A percentile compares a stretch with the other conserved stretches of the same genome.
Evolutionary conservation across 2,329 filamentous ascomycete genomes (phyloP).

Genomic region (Sphaerulina populicola): DNA sequence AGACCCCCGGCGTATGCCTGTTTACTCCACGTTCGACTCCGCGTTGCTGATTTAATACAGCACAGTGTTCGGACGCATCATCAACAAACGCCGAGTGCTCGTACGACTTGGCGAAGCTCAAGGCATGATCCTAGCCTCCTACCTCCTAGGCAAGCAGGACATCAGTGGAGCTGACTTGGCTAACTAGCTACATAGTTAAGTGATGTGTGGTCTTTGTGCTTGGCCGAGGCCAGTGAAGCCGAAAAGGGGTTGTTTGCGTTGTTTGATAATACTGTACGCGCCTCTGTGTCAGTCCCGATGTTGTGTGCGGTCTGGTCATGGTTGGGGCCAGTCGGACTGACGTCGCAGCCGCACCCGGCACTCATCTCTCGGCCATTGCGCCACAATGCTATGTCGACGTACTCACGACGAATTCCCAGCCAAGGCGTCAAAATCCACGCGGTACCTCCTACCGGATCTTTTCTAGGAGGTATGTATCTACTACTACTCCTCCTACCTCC

Average conservation of each 20-base stretch:
- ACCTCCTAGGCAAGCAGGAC: no score
- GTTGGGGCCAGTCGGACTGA: conserved; percentile 5
- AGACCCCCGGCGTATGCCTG: background rate
- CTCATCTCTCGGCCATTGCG: conserved; percentile 14
- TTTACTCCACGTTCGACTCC: background rate
- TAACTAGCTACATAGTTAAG: no score
- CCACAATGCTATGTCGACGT: background rate
- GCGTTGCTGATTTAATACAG: background rate
- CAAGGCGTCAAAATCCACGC: conserved; percentile 17
- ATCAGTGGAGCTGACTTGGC: no score
- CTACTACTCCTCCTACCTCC: no score
- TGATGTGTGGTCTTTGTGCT: no score
- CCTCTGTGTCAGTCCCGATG: no score
- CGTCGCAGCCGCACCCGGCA: conserved; percentile 14
- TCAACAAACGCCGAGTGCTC: background rate
- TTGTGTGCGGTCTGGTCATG: no score
- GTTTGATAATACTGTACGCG: no score
- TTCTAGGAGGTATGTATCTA: no score
- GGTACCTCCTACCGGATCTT: no score
- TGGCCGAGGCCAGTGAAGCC: background rate
- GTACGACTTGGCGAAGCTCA: background rate
- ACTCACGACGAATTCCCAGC: conserved; percentile 22
- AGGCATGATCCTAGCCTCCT: background rate
- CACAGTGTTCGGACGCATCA: background rate
- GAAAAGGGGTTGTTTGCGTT: no score